A percentile compares a stretch with the other conserved stretches of the same genome.
Conservation (phyloP, 805 yeast genomes). For the Candida sakaeoensis region DNA sequence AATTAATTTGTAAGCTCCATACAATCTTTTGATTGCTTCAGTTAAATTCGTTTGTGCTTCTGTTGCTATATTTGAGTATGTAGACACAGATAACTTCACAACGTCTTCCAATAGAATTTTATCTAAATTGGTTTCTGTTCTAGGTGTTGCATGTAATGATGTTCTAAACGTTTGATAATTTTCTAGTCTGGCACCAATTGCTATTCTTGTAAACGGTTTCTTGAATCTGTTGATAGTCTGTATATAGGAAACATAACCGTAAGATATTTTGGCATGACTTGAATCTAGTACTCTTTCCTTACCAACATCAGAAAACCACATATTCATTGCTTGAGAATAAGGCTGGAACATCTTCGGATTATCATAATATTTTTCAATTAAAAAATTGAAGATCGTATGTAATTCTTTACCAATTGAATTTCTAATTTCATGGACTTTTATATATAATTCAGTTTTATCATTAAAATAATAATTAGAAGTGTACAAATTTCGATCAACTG, state of each 20-base stretch:
- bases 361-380: constrained; percentile 52
- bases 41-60: constrained; percentile 67
- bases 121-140: constrained; percentile 68
- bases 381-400: constrained; percentile 50
- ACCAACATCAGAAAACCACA: constrained; percentile 82
- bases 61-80: constrained; percentile 64
- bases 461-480: constrained; percentile 66
- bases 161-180: constrained; percentile 74
- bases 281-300: constrained; percentile 59
- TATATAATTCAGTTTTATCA: constrained; percentile 39
- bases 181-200: constrained; percentile 71
- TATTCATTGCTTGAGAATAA: constrained; percentile 58
- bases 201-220: constrained; percentile 73
- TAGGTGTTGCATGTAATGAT: constrained; percentile 64
- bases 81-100: constrained; percentile 59
- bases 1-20: constrained; percentile 60
- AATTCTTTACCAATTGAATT: constrained; percentile 58
- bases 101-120: constrained; percentile 60
- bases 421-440: constrained; percentile 57
- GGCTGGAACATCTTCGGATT: constrained; percentile 61
- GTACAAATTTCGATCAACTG: constrained; percentile 46
- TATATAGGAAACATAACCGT: constrained; percentile 51
- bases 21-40: constrained; percentile 65
- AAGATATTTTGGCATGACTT: constrained; percentile 54
- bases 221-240: constrained; percentile 62